These are phyloP conservation scores for Xylaria sp. DNA, from an alignment of 2,329 filamentous ascomycete species.

Conservation along the genomic window DNA sequence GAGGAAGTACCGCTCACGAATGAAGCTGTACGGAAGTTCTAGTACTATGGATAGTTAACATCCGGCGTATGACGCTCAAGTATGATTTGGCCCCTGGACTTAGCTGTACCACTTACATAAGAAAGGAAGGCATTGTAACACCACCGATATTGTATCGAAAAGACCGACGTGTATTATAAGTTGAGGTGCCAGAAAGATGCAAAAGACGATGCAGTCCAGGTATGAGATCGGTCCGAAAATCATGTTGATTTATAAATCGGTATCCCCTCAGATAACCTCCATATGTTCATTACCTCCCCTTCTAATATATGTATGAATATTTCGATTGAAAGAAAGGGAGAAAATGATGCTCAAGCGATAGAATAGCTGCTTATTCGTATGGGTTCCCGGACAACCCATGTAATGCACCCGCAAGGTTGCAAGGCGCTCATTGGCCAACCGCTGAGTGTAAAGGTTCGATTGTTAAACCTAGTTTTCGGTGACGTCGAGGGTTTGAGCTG, in stretches of 20 bases:
- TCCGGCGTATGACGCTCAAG: neutral
- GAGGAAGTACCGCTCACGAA: constrained; percentile 67
- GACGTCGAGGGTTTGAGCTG: constrained; percentile 40
- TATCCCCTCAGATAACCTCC: neutral
- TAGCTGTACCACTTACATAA: constrained; percentile 62
- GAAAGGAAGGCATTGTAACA: constrained; percentile 74
- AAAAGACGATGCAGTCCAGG: constrained; percentile 79
- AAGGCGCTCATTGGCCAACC: constrained; percentile 3
- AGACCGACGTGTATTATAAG: constrained; percentile 75
- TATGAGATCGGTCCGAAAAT: constrained; percentile 79
- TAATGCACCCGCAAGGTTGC: neutral
- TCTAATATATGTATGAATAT: neutral
- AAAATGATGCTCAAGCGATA: neutral
- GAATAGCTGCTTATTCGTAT: neutral
- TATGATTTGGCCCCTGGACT: neutral
- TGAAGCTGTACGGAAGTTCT: constrained; percentile 67
- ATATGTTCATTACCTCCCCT: neutral
- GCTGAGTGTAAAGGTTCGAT: constrained; percentile 29
- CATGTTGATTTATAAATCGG: constrained; percentile 58
- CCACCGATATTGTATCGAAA: constrained; percentile 66
- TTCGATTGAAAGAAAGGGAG: neutral
- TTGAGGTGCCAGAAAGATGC: constrained; percentile 76
- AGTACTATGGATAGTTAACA: constrained; percentile 58
- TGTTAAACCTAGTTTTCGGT: constrained; percentile 18
- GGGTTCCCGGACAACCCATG: neutral